These are phyloP conservation scores for Paramecium octaurelia DNA, from an alignment of 73 alveolate genomes.

Conservation along the genomic window DNA sequence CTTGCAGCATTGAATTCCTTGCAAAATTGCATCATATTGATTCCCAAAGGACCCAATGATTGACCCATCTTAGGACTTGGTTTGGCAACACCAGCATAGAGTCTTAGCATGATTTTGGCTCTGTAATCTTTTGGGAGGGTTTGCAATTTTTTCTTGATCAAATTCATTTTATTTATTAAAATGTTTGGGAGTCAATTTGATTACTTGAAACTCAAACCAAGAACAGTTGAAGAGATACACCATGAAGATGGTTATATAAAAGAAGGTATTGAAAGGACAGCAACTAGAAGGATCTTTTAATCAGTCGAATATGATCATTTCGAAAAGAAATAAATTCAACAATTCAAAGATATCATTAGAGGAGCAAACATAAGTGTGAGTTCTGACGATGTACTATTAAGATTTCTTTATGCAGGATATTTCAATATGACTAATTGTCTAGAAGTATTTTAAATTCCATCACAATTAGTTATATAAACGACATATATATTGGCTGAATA, in stretches of 20 bases:
- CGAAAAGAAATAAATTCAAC: neutral
- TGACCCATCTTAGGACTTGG: slow-evolving; percentile 87
- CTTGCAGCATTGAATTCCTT: slow-evolving; percentile 79
- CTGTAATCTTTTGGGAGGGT: slow-evolving; percentile 9
- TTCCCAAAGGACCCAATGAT: slow-evolving; percentile 85
- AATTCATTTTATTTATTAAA: neutral
- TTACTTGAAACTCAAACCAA: neutral
- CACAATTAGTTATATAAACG: neutral
- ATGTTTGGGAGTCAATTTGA: slow-evolving; percentile 33
- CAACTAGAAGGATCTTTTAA: neutral
- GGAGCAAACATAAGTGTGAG: neutral
- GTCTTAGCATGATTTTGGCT: slow-evolving; percentile 62
- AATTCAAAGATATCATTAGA: slow-evolving; percentile 25
- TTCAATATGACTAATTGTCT: slow-evolving; percentile 11
- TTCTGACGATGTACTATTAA: neutral
- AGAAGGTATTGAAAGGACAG: slow-evolving; percentile 21
- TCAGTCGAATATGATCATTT: slow-evolving; percentile 29
- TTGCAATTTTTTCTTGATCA: neutral
- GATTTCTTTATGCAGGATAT: slow-evolving; percentile 36
- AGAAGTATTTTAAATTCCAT: neutral
- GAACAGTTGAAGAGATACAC: neutral
- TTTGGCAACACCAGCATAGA: slow-evolving; percentile 80
- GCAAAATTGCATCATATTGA: slow-evolving; percentile 83
- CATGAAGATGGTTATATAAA: slow-evolving; percentile 27
- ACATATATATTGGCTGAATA: slow-evolving; percentile 21